phyloP scores from a whole-genome alignment of 2,329 filamentous ascomycete species.

The Epichloe amarillans region DNA sequence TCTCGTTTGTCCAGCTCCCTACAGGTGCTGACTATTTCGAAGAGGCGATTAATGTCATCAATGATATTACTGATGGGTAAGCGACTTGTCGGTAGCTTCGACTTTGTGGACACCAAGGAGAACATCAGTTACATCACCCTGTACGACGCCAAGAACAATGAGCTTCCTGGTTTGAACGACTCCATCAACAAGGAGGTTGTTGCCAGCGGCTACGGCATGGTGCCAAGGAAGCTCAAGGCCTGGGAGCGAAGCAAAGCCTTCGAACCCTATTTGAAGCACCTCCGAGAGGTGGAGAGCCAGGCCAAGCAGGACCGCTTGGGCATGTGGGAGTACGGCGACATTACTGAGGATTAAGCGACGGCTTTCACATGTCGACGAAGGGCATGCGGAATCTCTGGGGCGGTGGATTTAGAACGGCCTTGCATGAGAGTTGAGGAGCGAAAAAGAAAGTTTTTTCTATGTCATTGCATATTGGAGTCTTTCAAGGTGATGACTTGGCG shows the following conservation, averaged over 20 bases:
- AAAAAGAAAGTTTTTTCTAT: background rate
- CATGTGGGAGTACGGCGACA: slow-evolving; percentile 97
- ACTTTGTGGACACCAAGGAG: slow-evolving; percentile 67
- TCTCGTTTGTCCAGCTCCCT: slow-evolving; percentile 85
- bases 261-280: slow-evolving; percentile 53
- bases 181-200: slow-evolving; percentile 86
- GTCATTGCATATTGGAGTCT: slow-evolving; percentile 1
- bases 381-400: background rate
- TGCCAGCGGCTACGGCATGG: slow-evolving; percentile 74
- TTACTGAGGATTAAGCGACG: slow-evolving; percentile 66
- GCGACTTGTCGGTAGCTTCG: slow-evolving; percentile 79
- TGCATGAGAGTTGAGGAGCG: background rate
- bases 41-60: slow-evolving; percentile 66
- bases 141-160: slow-evolving; percentile 58
- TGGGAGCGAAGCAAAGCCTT: slow-evolving; percentile 71
- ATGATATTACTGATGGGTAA: slow-evolving; percentile 61
- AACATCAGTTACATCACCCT: slow-evolving; percentile 76
- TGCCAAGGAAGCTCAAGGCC: slow-evolving; percentile 77
- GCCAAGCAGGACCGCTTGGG: slow-evolving; percentile 72
- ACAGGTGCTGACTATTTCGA: slow-evolving; percentile 67
- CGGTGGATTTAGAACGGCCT: background rate
- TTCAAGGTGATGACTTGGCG: background rate
- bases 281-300: slow-evolving; percentile 60
- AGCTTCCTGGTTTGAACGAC: slow-evolving; percentile 46
- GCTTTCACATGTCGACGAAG: background rate